Evolutionary conservation across 2,329 filamentous ascomycete species (phyloP), one percentile per base, ranked within the genome.

Genomic region (Dactylonectria estremocensis): DNA sequence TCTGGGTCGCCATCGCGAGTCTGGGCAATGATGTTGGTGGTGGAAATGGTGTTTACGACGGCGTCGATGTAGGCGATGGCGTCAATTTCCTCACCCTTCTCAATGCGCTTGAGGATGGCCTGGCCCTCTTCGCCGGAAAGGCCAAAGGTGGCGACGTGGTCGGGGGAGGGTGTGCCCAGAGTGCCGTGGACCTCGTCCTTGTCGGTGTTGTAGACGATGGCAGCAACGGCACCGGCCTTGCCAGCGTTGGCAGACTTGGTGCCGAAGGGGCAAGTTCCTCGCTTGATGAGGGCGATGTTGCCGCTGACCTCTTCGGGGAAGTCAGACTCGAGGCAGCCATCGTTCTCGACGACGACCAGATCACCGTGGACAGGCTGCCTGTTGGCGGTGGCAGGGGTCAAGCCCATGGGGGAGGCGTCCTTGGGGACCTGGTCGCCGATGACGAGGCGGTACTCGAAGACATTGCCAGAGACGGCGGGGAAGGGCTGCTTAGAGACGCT

Each of bases 161-260:
- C 74, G 11, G 85, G 82, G 0, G 83, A 82, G 0, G 91, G 90
- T 0, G 82, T 84, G 11, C 91, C 92, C 3, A 96, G 84, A 1
- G 93, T 95, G 46, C 93, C 93, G 57, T 87, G 85, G 1, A 94
- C 80, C 3, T 82, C 79, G 2, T 89, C 92, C 1, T 86, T 81
- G 55, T 89, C 89, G 72, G 91, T 92, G 83, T 95, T 94, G 82
- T 93, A 95, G 56, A 96, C 85, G 14, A 96, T 81, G 1, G 91
- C 92, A 2, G 90, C 93, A 3, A 89, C 79, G 5, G 93, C 93
- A 20, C 93, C 92, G 1, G 92, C 92, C 55, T 83, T 85, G 48
- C 90, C 91, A 6, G 93, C 93, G 14, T 88, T 82, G 60, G 86
- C 86, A 1, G 91, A 91, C 83, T 96, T 96, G 66, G 85, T 80